Percentiles rank a stretch among this genome's conserved stretches.
Conservation (phyloP, 179 eudicot species). For the Nepenthes alata region DNA sequence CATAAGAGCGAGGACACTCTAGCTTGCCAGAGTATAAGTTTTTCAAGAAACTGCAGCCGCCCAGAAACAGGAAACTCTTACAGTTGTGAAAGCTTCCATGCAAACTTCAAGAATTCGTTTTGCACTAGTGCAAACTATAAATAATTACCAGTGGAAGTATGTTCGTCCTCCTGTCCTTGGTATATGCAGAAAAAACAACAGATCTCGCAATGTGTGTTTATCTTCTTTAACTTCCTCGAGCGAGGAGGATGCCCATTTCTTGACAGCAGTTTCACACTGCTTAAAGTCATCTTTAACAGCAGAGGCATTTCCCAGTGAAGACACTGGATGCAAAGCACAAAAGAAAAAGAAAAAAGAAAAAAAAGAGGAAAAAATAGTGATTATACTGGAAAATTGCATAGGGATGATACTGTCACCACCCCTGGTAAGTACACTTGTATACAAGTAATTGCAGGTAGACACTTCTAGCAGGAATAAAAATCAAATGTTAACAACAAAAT, state of each 20-base stretch:
- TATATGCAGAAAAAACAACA: slow-evolving; percentile 75
- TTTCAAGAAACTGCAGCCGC: slow-evolving; percentile 58
- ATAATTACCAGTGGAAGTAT: slow-evolving; percentile 66
- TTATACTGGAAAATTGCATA: background rate
- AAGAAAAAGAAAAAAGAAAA: background rate
- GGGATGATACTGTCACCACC: too few relatives aligned
- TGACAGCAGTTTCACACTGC: slow-evolving; percentile 49
- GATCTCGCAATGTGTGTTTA: slow-evolving; percentile 52
- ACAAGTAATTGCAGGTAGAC: too few relatives aligned
- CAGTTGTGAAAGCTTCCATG: background rate
- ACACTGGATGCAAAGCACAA: slow-evolving; percentile 1
- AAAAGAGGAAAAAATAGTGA: background rate
- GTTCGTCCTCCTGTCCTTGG: slow-evolving; percentile 97
- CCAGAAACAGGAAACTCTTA: slow-evolving; percentile 4
- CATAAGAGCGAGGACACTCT: slow-evolving; percentile 95
- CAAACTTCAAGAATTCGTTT: background rate
- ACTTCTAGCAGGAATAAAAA: too few relatives aligned
- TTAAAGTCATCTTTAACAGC: slow-evolving; percentile 31
- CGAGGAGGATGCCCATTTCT: slow-evolving; percentile 62
- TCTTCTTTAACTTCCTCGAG: slow-evolving; percentile 48
- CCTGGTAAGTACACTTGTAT: too few relatives aligned
- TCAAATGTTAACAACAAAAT: too few relatives aligned
- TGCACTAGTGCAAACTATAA: background rate
- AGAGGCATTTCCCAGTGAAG: slow-evolving; percentile 18
- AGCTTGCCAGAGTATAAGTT: slow-evolving; percentile 56